Base-by-base conservation (phyloP, 768 basidiomycete genomes). In the Leccinum boreale region DNA sequence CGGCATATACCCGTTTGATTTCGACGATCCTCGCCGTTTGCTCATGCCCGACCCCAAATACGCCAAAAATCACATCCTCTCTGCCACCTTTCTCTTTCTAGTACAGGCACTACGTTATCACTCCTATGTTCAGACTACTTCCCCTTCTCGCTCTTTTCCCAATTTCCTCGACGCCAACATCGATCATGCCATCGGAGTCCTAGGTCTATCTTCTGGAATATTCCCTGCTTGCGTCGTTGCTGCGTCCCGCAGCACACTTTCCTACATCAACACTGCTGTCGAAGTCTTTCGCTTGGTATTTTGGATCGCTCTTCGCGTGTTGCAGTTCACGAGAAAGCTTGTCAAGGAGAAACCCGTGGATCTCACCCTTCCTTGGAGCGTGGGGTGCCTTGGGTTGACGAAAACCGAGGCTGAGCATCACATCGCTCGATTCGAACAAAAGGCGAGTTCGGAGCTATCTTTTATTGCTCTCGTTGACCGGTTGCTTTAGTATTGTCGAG, bases 121-220 rank as follows among this genome's bases (percentile, higher is more conserved):
- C 47, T 69, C 74, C 19, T 78, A 78, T 58, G 67, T 75, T 17
- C 75, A 76, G 52, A 6, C 55, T 28, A 61, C 61, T 2, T 52
- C 57, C 54, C 56, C 61, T 2, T 52, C 57, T 54, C 56, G 47
- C 29, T 53, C 62, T 33, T 74, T 75, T 54, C 51, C 56, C 6
- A 67, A 74, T 29, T 49, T 67, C 31, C 62, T 81, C 26, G 61
- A 68, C 56, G 42, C 53, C 29, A 82, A 82, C 59, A 45, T 62
- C 36, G 57, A 70, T 14, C 63, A 77, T 47, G 60, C 56, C 2
- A 39, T 73, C 21, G 80, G 81, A 12, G 62, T 83, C 50, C 66
- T 83, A 7, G 83, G 79, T 4, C 80, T 83, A 67, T 84, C 82
- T n/a, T 83, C 81, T 48, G 84, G 83, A 28, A 76, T 84, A 54